Percentiles rank a stretch among this genome's conserved stretches.
These are phyloP conservation scores for Platanus orientalis DNA, from an alignment of 164 flowering plant genomes.

Conservation along the genomic window DNA sequence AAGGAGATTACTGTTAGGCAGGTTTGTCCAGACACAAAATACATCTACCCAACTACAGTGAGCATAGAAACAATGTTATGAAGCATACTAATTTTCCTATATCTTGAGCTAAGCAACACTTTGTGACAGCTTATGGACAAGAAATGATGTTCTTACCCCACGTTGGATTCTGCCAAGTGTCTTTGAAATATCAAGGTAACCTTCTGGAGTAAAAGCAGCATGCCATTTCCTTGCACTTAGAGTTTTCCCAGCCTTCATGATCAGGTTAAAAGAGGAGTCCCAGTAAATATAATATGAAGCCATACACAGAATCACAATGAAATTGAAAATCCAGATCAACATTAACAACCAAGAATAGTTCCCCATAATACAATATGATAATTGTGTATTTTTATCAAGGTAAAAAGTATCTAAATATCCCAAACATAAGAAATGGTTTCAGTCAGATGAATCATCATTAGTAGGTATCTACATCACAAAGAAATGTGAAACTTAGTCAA, in stretches of 20 bases:
- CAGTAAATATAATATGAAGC: background rate
- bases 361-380: too few relatives aligned
- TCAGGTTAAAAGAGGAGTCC: slow-evolving; percentile 3
- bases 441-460: too few relatives aligned
- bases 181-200: slow-evolving; percentile 70
- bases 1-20: background rate
- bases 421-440: too few relatives aligned
- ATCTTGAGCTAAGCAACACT: background rate
- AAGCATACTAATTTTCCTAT: background rate
- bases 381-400: too few relatives aligned
- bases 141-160: slow-evolving; percentile 54
- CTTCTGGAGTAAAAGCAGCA: slow-evolving; percentile 84
- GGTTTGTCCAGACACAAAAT: background rate
- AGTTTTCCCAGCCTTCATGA: slow-evolving; percentile 77
- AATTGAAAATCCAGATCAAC: background rate
- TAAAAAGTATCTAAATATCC: too few relatives aligned
- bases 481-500: too few relatives aligned
- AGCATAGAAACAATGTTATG: background rate
- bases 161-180: slow-evolving; percentile 70
- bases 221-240: slow-evolving; percentile 85
- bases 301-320: background rate
- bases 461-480: too few relatives aligned
- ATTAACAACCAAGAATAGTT: background rate
- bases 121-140: background rate
- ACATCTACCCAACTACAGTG: background rate